Conservation (phyloP, 2,329 filamentous ascomycete genomes). For the Tolypocladium tropicale region DNA sequence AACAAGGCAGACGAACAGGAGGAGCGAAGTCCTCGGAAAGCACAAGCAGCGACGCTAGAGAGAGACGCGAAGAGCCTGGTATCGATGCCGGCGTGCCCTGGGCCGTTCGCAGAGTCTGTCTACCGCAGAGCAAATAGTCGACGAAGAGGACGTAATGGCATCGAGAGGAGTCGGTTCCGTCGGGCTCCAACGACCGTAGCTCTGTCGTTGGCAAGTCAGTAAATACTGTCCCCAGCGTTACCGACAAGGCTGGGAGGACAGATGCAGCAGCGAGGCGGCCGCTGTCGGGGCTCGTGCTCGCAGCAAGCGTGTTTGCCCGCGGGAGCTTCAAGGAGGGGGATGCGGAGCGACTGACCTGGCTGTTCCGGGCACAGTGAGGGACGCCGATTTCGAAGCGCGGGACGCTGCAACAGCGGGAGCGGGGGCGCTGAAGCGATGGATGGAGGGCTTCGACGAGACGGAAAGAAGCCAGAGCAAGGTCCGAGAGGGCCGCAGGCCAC, state of each 20-base stretch:
- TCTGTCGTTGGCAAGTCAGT: background rate
- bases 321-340: background rate
- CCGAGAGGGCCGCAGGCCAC: background rate
- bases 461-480: background rate
- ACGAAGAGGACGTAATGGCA: slow-evolving; percentile 2
- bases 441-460: background rate
- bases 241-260: background rate
- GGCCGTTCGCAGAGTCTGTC: background rate
- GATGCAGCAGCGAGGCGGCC: background rate
- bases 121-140: background rate
- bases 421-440: background rate
- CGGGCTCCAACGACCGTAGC: slow-evolving; percentile 10
- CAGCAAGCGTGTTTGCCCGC: too few relatives aligned
- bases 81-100: background rate
- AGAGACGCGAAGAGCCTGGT: background rate
- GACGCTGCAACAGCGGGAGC: background rate
- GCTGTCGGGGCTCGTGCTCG: background rate
- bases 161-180: slow-evolving; percentile 13
- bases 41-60: background rate
- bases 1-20: slow-evolving; percentile 8
- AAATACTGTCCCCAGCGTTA: background rate
- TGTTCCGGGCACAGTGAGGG: background rate
- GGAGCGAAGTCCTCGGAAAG: background rate
- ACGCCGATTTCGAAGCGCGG: background rate
- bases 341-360: background rate